Base-by-base conservation (phyloP, 2,329 filamentous ascomycete genomes). In the Aureobasidium melanogenum region DNA sequence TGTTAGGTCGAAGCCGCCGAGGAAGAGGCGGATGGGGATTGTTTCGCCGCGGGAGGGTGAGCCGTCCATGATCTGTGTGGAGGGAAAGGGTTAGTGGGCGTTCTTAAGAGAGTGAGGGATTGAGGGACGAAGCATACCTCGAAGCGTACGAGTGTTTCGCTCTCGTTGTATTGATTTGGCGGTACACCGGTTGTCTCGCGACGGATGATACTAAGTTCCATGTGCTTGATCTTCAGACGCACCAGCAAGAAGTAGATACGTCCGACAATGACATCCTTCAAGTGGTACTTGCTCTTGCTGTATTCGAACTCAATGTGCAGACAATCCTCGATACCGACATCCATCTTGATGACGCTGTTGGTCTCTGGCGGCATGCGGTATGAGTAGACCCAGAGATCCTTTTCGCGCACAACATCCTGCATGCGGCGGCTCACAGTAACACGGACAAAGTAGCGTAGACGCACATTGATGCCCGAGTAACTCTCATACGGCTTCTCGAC, bases 401-500 rank as follows among this genome's bases (percentile, higher is more conserved):
- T 99, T 78, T 99, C 95, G 69, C 95, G 88, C 70, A 97, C 91
- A 62, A 99, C 93, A 73, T 99, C 94, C 69, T 91, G 91, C 91
- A 99, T 97, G 73, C 94, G 86, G 70, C 94, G 86, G 56, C 91
- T 96, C 51, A 99, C 94, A 38, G 94, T 99, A 68, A 97, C 94
- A 68, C 92, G 89, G 62, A 97, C 87, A 77, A 97, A 97, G 84
- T 99, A 99, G 68, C 94, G 91, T 73, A 99, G 84, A 81, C 96
- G 96, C 71, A 99, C 94, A 73, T 99, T 99, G 84, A 99, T 99
- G 72, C 94, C 94, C 74, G 96, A 96, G 82, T 99, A 99, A 66
- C 92, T 97, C 78, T 99, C 95, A 82, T 99, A 99, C 76, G 96
- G 92, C 82, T 99, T 99, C 83, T 99, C 94, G 70, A 99, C 91